Conservation (phyloP, 495 filamentous ascomycete genomes). For the Penicillium arizonense region DNA sequence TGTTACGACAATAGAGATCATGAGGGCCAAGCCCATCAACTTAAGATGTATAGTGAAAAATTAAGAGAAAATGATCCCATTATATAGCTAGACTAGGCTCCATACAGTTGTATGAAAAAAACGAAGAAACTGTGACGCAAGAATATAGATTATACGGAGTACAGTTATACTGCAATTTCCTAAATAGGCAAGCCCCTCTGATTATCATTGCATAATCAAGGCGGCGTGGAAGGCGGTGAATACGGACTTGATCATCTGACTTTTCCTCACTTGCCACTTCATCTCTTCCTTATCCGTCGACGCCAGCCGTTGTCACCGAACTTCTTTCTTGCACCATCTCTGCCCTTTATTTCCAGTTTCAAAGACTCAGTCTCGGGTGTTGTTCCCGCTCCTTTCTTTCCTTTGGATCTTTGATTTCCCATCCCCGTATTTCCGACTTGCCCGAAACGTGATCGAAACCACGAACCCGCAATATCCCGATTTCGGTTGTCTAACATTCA, state of each 20-base stretch:
- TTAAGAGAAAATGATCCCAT: too few species aligned
- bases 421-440: not conserved
- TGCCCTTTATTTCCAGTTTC: not conserved
- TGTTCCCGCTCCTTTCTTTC: too few species aligned
- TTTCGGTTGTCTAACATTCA: not conserved
- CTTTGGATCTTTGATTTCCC: not conserved
- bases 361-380: too few species aligned
- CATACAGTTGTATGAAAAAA: too few species aligned
- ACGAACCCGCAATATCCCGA: not conserved
- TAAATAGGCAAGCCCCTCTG: not conserved
- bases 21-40: not conserved
- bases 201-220: not conserved
- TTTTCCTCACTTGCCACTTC: slow-evolving; percentile 8
- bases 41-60: not conserved
- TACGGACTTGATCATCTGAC: slow-evolving; percentile 11
- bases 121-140: too few species aligned
- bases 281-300: not conserved
- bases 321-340: not conserved
- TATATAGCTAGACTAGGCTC: too few species aligned
- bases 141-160: too few species aligned
- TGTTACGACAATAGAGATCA: not conserved
- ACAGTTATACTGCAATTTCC: too few species aligned
- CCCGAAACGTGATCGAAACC: not conserved
- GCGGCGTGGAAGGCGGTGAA: slow-evolving; percentile 13
- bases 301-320: not conserved